Base-by-base conservation (phyloP, 1,284 basidiomycete species). In the Farysia itapuensis region DNA sequence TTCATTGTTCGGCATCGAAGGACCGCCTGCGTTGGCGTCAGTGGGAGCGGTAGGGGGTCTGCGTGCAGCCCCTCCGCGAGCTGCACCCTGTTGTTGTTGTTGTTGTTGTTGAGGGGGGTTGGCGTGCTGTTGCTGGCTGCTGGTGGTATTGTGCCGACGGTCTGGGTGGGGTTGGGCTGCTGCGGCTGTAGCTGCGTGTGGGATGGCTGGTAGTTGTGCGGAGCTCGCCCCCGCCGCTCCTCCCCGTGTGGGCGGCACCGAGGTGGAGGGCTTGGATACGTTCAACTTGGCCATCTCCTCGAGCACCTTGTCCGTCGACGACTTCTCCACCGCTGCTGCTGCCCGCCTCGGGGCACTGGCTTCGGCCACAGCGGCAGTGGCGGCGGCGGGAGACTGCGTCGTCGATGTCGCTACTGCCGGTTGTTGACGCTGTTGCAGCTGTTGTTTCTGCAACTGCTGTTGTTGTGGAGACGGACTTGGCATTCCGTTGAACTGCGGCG, bases 241-340 rank as follows among this genome's bases (percentile, higher is more conserved):
- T n/a, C n/a, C n/a, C n/a, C n/a, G n/a, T 4, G 51, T 51, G 15
- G 45, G 47, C 2, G 59, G 45, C 23, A 46, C 41, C 22, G 58
- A 28, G 5, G 46, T 19, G 5, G 46, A 30, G 3, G 51, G 42
- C 29, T 49, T 52, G 37, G 37, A 42, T n/a, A 70, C 67, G 24
- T 39, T 54, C 19, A 70, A 48, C 24, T 65, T 70, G 11, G 67
- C 50, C 48, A 70, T 52, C 25, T 70, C 64, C 38, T 64, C 64
- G 2, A 61, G 48, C 12, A 70, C 64, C 31, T 48, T 49, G 52
- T 67, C 64, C 3, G 64, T 43, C 31, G 54, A 47, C 23, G 57
- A 46, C 32, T 61, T 48, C n/a, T 48, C 58, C 7, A 34, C 34
- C 1, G 11, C 9, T 33, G 31, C 13, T 16, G 9, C 11, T 18